Base-by-base conservation (phyloP, 441 rosid genomes). In the Mallotus japonicus region DNA sequence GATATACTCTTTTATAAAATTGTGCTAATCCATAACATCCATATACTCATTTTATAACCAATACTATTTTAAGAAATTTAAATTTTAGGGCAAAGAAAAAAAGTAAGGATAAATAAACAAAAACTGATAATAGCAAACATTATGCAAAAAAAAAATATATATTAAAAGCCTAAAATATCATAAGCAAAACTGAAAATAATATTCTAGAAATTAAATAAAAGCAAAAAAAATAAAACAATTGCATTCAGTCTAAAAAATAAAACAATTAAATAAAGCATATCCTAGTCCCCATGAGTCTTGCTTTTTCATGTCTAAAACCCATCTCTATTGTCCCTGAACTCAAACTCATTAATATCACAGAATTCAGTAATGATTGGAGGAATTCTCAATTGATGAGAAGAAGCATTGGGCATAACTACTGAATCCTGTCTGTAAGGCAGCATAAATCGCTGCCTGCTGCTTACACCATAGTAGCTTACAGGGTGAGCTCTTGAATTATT, bases 291-390 rank as follows among this genome's bases (percentile, higher is more conserved):
- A 34, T 34, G 40, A 34, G 40, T 5, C 12, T 58, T 24, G 16
- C 7, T 20, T 12, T 4, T 58, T 62, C 44, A 15, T 34, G 5
- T 65, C 57, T 65, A 66, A 44, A 3, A 16, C 14, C 15, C 19
- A 24, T 19, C 6, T 70, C 70, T 80, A 67, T 69, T 74, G 73
- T 64, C 32, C 19, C n/a, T 28, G 34, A 59, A 49, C 40, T 67
- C 67, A 20, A 74, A 15, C 60, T 60, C 67, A 32, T 60, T 42
- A 10, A 13, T 15, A 40, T 62, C 55, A 63, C 19, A 54, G 16
- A 68, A 63, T 8, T 75, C 62, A 6, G 69, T 34, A 34, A 2
- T 53, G 15, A 62, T 16, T 32, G 69, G 63, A 53, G 73, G 53
- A 61, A 7, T 8, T 14, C 22, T 13, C 9, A 13, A 2, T 15